Conservation (phyloP, 2,329 filamentous ascomycete genomes). For the Cladosporium cucumerinum region DNA sequence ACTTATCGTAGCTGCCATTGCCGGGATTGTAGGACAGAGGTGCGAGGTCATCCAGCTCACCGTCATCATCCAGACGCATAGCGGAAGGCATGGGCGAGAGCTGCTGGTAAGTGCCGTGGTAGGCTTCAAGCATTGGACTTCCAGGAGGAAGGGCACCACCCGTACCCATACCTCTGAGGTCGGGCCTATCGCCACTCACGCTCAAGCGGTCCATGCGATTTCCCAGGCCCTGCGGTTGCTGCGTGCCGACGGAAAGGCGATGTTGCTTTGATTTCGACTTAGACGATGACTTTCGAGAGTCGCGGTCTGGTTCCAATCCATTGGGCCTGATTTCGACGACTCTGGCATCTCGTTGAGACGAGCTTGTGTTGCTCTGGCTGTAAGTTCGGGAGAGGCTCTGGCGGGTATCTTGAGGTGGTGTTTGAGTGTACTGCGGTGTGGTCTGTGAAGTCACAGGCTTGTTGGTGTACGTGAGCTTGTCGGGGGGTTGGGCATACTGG, state of each 20-base stretch:
- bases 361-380: conserved; percentile 21
- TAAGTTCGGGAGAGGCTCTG: conserved; percentile 21
- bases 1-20: conserved; percentile 19
- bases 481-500: conserved; percentile 42
- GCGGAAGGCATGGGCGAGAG: conserved; percentile 93
- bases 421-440: conserved; percentile 21
- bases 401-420: conserved; percentile 20
- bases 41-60: conserved; percentile 48
- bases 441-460: conserved; percentile 28
- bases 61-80: conserved; percentile 54
- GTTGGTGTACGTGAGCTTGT: conserved; percentile 43
- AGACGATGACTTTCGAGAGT: conserved; percentile 18
- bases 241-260: conserved; percentile 19
- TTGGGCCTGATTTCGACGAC: conserved; percentile 45
- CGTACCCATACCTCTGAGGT: conserved; percentile 36
- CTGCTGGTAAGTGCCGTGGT: conserved; percentile 89
- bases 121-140: conserved; percentile 86
- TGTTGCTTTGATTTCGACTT: conserved; percentile 21
- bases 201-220: conserved; percentile 46
- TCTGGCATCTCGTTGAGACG: conserved; percentile 29
- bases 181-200: conserved; percentile 45
- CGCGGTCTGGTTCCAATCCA: conserved; percentile 21
- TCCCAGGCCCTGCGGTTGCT: conserved; percentile 33
- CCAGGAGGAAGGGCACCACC: conserved; percentile 57
- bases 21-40: conserved; percentile 37